phyloP scores from a whole-genome alignment of 768 basidiomycete genomes.

The Xerocomellus chrysenteron region DNA sequence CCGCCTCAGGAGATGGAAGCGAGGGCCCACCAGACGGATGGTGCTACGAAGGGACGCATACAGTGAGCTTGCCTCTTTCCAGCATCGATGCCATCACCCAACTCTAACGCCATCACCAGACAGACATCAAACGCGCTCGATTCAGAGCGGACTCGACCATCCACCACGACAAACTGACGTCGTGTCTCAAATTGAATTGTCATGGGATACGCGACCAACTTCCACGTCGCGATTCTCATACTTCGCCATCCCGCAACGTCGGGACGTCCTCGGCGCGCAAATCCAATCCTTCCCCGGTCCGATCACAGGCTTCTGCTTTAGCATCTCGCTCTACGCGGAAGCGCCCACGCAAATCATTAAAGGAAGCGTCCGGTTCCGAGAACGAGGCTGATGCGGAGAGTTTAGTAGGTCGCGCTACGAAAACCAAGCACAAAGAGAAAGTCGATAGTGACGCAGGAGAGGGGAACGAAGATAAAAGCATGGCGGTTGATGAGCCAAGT shows the following conservation, averaged over 20 bases:
- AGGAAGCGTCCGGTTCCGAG: conserved; percentile 19
- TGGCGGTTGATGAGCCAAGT: conserved; percentile 7
- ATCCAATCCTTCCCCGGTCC: conserved; percentile 25
- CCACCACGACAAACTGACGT: conserved; percentile 62
- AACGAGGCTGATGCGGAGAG: conserved; percentile 16
- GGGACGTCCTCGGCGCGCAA: conserved; percentile 19
- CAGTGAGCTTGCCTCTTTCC: conserved; percentile 34
- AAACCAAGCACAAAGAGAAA: conserved; percentile 11
- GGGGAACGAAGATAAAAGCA: conserved; percentile 3
- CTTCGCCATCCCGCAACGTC: conserved; percentile 3
- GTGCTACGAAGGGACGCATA: conserved; percentile 85
- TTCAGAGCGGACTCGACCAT: conserved; percentile 75
- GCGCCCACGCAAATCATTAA: conserved; percentile 24
- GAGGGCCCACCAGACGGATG: conserved; percentile 84
- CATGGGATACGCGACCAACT: conserved; percentile 37
- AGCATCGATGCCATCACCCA: neutral
- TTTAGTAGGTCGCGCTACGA: conserved; percentile 2
- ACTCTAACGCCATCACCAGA: conserved; percentile 38
- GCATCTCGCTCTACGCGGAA: conserved; percentile 20
- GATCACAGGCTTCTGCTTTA: conserved; percentile 16
- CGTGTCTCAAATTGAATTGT: conserved; percentile 59
- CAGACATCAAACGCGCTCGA: conserved; percentile 70
- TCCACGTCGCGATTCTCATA: neutral
- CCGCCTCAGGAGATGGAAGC: conserved; percentile 73
- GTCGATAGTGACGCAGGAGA: neutral